Base-by-base conservation (phyloP, 2,329 filamentous ascomycete genomes). In the Colletotrichum sp. region DNA sequence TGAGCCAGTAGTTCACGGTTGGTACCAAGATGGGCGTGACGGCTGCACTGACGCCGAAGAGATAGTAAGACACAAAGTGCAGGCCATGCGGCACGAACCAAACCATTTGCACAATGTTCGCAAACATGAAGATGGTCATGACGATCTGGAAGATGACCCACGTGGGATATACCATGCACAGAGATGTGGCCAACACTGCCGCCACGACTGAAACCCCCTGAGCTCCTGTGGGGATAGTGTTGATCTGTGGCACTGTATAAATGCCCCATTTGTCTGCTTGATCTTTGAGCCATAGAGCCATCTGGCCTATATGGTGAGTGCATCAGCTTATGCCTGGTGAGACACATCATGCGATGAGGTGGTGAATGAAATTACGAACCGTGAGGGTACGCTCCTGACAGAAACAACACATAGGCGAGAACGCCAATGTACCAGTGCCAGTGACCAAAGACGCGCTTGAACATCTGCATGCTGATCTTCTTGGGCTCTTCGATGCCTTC, bases 161-260 rank as follows among this genome's bases (percentile, higher is more conserved):
- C 3, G 81, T 79, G 6, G 83, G 83, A 69, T 85, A 84, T 0
- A 83, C 77, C 79, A 83, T 83, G 67, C 81, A 82, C 6, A 84
- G 78, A 1, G 80, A 81, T 0, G 83, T 84, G 2, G 80, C 80
- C 13, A 81, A 30, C 7, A 81, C 68, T 2, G 79, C 78, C 4
- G 75, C 73, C 5, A 84, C 72, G 6, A 83, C 78, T 2, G 81
- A 80, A 15, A 83, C 79, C 3, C 76, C 81, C 44, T 83, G 80
- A 1, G 78, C 80, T 3, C 79, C 80, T 4, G 79, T 81, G 2
- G 79, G 79, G 21, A 78, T 78, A 3, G 75, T 77, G 75, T 79
- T 80, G 72, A 80, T 80, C 44, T 80, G 69, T 1, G 77, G 75
- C 2, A 80, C 74, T 4, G 77, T 77, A 36, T 78, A 79, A 8